Evolutionary conservation across 2,329 filamentous ascomycete genomes (phyloP), one percentile per base, ranked within the genome.

Genomic region (Clathrospora elynae): DNA sequence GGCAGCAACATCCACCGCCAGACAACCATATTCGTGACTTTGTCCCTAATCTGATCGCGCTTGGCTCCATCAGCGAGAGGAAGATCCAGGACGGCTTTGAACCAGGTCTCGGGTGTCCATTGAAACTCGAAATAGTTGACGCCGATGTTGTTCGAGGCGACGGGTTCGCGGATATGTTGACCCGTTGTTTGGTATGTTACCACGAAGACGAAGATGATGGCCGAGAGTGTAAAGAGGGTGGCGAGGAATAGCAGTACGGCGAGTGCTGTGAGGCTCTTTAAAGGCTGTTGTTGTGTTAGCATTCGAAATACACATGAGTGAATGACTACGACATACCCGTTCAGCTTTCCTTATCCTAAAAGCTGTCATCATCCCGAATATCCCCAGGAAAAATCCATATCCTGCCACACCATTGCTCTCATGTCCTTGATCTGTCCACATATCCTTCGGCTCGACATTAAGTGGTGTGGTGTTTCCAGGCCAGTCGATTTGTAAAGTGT

Each of bases 71-170:
- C 44, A 3, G 49, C 57, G 2, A 67, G 28, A 6, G 64, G 62
- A n/a, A 64, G 52, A 6, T 62, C 56, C 7, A 62, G 35, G 1
- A 67, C 59, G 2, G 63, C 62, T 37, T 61, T 61, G 49, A 58
- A 64, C 64, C 64, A 67, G 2, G 58, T 67, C 35, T 64, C 64
- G 2, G 62, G 62, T 3, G 64, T 67, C 64, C 64, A 67, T 35
- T 51, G 51, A 26, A 59, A 38, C 19, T 53, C 53, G 1, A 57
- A 49, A 35, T 66, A 67, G 26, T 57, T 34, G 13, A 30, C 34
- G 17, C 50, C 53, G 19, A 53, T 40, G 23, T 55, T 43, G 19
- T 59, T 55, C 12, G 36, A 41, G 2, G 62, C 61, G 23, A 64
- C 42, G 12, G 51, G 48, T 14, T 44, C 28, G 16, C 43, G 47